Conservation (phyloP, 305 asterid species). For the Salvia sclarea region DNA sequence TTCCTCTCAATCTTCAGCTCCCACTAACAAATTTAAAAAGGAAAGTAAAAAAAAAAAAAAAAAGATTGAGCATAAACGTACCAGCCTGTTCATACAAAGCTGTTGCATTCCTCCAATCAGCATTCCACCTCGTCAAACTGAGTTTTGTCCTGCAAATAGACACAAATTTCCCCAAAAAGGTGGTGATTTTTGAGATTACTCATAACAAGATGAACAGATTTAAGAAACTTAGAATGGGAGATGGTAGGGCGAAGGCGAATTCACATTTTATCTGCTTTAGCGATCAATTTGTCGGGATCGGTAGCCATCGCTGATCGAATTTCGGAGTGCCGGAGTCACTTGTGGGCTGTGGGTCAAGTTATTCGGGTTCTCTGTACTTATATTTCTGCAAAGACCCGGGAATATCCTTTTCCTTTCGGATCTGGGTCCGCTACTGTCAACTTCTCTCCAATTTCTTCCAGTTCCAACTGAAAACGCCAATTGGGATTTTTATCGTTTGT, state of each 20-base stretch:
- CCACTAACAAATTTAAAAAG: not conserved
- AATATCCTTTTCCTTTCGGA: conserved; percentile 3
- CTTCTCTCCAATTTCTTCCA: conserved; percentile 19
- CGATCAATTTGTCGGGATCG: conserved; percentile 80
- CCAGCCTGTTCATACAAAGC: conserved; percentile 95
- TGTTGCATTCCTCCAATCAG: conserved; percentile 93
- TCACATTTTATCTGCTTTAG: conserved; percentile 92
- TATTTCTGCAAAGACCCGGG: conserved; percentile 4
- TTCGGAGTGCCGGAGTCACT: conserved; percentile 32
- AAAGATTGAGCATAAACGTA: conserved; percentile 26
- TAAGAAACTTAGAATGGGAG: not conserved
- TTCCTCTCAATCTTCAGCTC: conserved; percentile 16
- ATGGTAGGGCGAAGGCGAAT: not conserved
- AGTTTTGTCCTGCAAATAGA: conserved; percentile 69
- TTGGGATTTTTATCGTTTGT: no score
- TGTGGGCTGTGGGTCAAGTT: conserved; percentile 26
- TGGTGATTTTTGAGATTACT: conserved; percentile 6
- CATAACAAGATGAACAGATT: not conserved
- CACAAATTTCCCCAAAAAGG: not conserved
- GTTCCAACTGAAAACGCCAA: conserved; percentile 29
- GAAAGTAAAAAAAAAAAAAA: not conserved
- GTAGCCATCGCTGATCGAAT: conserved; percentile 54
- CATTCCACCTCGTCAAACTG: conserved; percentile 89
- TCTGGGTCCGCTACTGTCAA: conserved; percentile 24
- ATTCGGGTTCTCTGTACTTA: conserved; percentile 8